phyloP scores from a whole-genome alignment of 1,139 yeast species.

The Hansenula sp. region DNA sequence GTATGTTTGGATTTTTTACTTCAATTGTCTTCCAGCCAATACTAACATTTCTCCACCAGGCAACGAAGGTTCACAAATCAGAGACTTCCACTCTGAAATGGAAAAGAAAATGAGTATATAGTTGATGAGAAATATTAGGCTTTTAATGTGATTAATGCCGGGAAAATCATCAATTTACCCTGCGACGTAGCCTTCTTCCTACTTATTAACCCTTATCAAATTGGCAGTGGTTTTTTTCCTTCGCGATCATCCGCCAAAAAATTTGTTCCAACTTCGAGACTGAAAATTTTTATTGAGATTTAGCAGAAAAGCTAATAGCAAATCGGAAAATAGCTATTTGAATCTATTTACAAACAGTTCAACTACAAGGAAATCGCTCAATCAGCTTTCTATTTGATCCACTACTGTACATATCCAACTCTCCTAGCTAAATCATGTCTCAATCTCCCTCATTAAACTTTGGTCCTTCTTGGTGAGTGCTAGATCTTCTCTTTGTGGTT shows the following conservation, averaged over 20 bases:
- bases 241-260: not conserved
- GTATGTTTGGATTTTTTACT: constrained; percentile 8
- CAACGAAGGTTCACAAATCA: constrained; percentile 8
- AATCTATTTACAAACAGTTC: not conserved
- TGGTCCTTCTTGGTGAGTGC: constrained; percentile 38
- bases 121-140: constrained; percentile 2
- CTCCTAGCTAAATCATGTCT: constrained; percentile 11
- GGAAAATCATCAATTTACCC: not conserved
- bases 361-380: not conserved
- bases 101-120: constrained; percentile 62
- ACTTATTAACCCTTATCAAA: not conserved
- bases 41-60: constrained; percentile 4
- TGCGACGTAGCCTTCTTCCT: not conserved
- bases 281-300: constrained; percentile 2
- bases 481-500: not conserved
- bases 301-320: not conserved
- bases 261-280: not conserved
- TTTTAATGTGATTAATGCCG: not conserved
- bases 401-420: not conserved
- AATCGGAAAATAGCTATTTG: not conserved
- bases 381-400: not conserved
- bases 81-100: constrained; percentile 68
- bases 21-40: not conserved
- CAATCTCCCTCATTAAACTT: constrained; percentile 30
- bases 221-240: not conserved